Base-by-base conservation (phyloP, 139 green algal genomes). In the Chlamydomonas incerta region DNA sequence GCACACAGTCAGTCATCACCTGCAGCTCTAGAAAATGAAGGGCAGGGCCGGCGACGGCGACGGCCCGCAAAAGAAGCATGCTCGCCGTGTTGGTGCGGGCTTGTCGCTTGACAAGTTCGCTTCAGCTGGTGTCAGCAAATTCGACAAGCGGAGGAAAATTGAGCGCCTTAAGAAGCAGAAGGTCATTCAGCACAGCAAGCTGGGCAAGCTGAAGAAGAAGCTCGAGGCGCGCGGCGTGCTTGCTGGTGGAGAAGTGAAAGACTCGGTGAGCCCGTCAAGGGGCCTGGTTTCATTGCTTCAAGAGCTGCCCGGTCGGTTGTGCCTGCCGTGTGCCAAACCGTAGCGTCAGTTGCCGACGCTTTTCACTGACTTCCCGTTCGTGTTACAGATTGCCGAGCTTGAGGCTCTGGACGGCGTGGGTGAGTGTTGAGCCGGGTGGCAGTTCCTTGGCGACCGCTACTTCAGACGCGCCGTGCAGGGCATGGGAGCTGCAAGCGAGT, bases 81-180 rank as follows among this genome's bases (percentile, higher is more conserved):
- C 26, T 33, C 79, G 79, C 23, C 79, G 65, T 31, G 79, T 85
- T 21, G 79, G 79, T 2, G 65, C 65, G 4, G 79, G 66, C 4
- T 66, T 85, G 26, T 75, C 79, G 14, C 79, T 85, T 2, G 79
- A 85, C 6, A 85, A 85, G 33, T 85, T 85, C 29, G 79, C 79
- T 6, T 8, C 23, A 0, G 26, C 73, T 10, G 79, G 79, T 14
- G 79, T 85, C 2, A 85, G 79, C 66, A 85, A 85, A 34, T 85
- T 85, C 63, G 79, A 85, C 66, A 85, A 85, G 28, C 46, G 79
- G 3, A 75, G 35, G 31, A 85, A 85, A 31, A 31, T 85, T 47
- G 79, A 85, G 33, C 47, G 47, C 14, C 62, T 76, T 41, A 26
- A 85, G 47, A 85, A 85, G 79, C 9, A 85, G 79, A 68, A 85